Evolutionary conservation across 129 eudicot genomes (phyloP), one percentile per base, ranked within the genome.

Genomic region (Pulicaria dysenterica): DNA sequence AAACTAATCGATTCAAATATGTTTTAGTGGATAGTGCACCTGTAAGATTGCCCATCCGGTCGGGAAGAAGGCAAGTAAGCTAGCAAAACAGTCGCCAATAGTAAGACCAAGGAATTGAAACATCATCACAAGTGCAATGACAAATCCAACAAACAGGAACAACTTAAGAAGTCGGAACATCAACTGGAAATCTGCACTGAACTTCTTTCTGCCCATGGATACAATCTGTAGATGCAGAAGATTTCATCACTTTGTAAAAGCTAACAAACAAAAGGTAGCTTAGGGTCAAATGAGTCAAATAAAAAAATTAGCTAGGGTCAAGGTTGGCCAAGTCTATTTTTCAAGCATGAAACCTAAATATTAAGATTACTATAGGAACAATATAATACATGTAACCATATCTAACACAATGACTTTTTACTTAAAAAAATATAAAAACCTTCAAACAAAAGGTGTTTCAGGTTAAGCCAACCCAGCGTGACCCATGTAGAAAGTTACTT

Each of bases 11-110:
- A n/a, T 6, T n/a, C 5, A 61, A 61, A 61, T 12, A 77, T 44
- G 75, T 72, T 40, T 77, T 82, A 79, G 82, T 76, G 9, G 55
- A 10, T 61, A 50, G 45, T 49, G 36, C 78, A 92, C 97, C 92
- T 69, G 87, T 44, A 94, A 83, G 79, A 94, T 85, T 74, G 98
- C 98, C 98, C 98, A 94, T 79, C 83, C 81, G 6, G 84, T 74
- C 19, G 82, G 82, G 62, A 84, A 49, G 69, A 83, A 83, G 47
- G 81, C 87, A 6, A 83, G 79, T 68, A 79, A 57, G 68, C 82
- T 79, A 53, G 80, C 78, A 39, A 83, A 71, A 24, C 74, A 68
- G 62, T 83, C 82, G 9, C 83, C 73, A 1, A 74, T 8, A 5
- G 76, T 74, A 66, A 80, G 76, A 12, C 64, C 56, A 39, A 41